Evolutionary conservation across 139 green algal species (phyloP), one percentile per base, ranked within the genome.

Genomic region (Trebouxia sp.): DNA sequence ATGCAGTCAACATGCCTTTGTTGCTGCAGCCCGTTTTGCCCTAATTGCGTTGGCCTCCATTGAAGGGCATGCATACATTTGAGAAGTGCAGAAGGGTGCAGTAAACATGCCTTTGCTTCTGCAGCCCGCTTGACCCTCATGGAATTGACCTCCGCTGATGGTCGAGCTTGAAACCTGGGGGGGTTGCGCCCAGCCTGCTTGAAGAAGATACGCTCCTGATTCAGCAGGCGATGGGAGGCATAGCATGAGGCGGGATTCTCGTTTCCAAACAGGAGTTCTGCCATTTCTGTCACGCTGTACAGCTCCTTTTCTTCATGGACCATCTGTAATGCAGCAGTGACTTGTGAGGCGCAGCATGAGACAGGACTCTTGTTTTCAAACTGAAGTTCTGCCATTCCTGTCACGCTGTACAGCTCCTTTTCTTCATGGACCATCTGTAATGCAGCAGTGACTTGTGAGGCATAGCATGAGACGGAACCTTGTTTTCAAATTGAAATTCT

Each of bases 161-260:
- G 24, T 12, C 89, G 86, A 0, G 87, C 72, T 39, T 76, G 28
- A 79, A 89, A 94, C 5, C 50, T 74, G 69, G 85, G 80, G 4
- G 51, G 65, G 6, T 39, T 5, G 30, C 55, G 50, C 10, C 82
- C 30, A 50, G 82, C 83, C 83, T 88, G 88, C 75, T 93, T 93
- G 85, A 95, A 95, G 85, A 85, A 95, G 15, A 89, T 74, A 15
- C 76, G 65, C 83, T 95, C 91, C 14, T 83, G 39, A 5, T 58
- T 75, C 69, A 95, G 84, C 78, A 94, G 81, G 43, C 80, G 80
- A 65, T 91, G 88, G n/a, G 90, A 85, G 32, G 87, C 84, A 58
- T 85, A 90, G 39, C 82, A 82, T 9, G 47, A 12, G 22, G 79
- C 48, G 0, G 85, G 53, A 1, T 11, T 48, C 5, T 30, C 48